Conservation (phyloP, 2,329 filamentous ascomycete genomes). For the Pseudogymnoascus sp. region DNA sequence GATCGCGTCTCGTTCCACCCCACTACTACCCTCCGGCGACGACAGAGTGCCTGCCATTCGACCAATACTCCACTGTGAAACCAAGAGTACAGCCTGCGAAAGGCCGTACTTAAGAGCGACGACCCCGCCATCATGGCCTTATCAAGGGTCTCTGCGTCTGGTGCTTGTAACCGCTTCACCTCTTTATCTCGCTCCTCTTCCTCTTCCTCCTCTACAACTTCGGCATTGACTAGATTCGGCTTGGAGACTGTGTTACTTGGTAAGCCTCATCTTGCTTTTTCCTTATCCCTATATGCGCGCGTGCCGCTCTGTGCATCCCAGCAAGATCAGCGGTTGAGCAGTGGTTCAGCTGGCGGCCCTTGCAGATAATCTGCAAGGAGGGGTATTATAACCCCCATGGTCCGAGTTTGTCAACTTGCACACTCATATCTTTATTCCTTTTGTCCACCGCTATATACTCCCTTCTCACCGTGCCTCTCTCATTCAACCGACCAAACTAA, state of each 20-base stretch:
- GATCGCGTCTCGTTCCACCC: not conserved
- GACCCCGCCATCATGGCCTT: constrained; percentile 3
- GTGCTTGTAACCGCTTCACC: constrained; percentile 4
- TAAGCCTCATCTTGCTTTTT: constrained; percentile 6
- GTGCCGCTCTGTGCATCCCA: not conserved
- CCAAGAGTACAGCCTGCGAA: not conserved
- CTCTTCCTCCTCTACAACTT: not conserved
- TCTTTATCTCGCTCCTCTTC: not conserved
- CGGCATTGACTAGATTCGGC: not conserved
- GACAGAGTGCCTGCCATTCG: not conserved
- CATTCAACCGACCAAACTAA: not conserved
- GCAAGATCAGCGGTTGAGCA: not conserved
- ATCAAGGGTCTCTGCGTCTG: not conserved
- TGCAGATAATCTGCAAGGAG: not conserved
- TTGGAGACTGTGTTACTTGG: not conserved
- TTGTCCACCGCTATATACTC: not conserved
- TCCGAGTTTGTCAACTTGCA: not conserved
- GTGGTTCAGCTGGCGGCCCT: not conserved
- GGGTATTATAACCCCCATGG: not conserved
- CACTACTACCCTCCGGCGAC: not conserved
- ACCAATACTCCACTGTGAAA: not conserved
- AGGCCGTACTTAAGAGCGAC: not conserved
- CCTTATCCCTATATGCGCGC: not conserved
- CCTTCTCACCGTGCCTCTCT: not conserved
- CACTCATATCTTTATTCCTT: constrained; percentile 1